A percentile compares a stretch with the other conserved stretches of the same genome.
phyloP scores from a whole-genome alignment of 2,329 filamentous ascomycete genomes.

The Fusarium sp. region DNA sequence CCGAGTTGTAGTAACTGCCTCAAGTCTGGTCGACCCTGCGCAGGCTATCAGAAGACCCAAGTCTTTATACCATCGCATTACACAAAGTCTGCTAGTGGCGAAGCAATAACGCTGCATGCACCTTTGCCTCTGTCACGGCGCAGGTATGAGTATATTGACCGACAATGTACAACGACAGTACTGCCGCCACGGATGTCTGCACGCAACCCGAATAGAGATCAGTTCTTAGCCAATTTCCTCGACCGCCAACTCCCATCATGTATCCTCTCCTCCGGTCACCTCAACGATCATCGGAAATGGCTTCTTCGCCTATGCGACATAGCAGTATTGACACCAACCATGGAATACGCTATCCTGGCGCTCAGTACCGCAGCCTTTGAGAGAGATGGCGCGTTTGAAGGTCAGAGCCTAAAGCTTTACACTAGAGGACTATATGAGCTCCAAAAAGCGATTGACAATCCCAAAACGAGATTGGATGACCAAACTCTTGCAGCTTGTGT shows the following conservation, averaged over 20 bases:
- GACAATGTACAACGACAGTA: fast-evolving
- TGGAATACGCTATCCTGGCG: neutral
- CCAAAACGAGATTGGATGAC: fast-evolving
- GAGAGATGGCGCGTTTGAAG: neutral
- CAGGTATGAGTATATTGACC: fast-evolving
- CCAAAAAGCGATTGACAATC: neutral
- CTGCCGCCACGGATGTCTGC: neutral
- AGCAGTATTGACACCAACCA: fast-evolving
- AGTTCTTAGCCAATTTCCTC: neutral
- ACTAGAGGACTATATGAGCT: neutral
- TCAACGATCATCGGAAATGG: neutral
- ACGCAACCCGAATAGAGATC: neutral
- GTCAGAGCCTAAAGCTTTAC: neutral
- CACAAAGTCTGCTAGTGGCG: fast-evolving
- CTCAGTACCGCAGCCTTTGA: neutral
- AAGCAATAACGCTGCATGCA: fast-evolving
- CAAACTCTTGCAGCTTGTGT: neutral
- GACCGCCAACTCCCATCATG: neutral
- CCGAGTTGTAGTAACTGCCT: neutral
- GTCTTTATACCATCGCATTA: neutral
- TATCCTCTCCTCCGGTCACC: neutral
- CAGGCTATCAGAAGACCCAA: neutral
- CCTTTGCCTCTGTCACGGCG: fast-evolving
- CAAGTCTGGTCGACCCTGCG: neutral
- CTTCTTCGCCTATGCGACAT: neutral